Conservation (phyloP, 345 rosid genomes). For the Jatropha curcas region DNA sequence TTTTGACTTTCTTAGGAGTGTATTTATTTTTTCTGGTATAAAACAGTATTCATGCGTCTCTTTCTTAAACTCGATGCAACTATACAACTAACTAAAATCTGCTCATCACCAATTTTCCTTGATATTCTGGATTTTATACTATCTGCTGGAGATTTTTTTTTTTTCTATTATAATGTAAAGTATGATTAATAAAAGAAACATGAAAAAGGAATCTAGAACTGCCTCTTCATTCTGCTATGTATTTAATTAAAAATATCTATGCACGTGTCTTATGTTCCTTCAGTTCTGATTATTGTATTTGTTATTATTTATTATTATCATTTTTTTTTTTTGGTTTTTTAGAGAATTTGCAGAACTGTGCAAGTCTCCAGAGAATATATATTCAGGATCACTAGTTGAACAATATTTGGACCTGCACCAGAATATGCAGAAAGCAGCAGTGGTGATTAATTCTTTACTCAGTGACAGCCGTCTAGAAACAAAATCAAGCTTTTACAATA, state of each 20-base stretch:
- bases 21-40: not conserved
- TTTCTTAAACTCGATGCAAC: too few relatives aligned
- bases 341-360: constrained; percentile 43
- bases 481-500: constrained; percentile 21
- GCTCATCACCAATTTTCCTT: not conserved
- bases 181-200: not conserved
- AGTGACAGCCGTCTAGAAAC: constrained; percentile 13
- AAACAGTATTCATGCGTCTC: not conserved
- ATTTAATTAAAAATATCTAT: not conserved
- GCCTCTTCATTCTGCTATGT: too few relatives aligned
- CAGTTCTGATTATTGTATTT: too few relatives aligned
- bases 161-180: not conserved
- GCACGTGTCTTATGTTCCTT: too few relatives aligned
- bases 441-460: constrained; percentile 30
- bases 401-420: constrained; percentile 44
- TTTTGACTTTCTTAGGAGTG: not conserved
- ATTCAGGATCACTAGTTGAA: constrained; percentile 34
- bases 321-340: constrained; percentile 25
- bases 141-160: not conserved
- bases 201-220: not conserved
- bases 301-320: too few relatives aligned
- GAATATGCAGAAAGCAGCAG: constrained; percentile 30
- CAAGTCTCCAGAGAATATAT: constrained; percentile 29
- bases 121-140: not conserved
- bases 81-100: too few relatives aligned